Conservation (phyloP, 768 basidiomycete species). For the Thelephora aurantiotincta region DNA sequence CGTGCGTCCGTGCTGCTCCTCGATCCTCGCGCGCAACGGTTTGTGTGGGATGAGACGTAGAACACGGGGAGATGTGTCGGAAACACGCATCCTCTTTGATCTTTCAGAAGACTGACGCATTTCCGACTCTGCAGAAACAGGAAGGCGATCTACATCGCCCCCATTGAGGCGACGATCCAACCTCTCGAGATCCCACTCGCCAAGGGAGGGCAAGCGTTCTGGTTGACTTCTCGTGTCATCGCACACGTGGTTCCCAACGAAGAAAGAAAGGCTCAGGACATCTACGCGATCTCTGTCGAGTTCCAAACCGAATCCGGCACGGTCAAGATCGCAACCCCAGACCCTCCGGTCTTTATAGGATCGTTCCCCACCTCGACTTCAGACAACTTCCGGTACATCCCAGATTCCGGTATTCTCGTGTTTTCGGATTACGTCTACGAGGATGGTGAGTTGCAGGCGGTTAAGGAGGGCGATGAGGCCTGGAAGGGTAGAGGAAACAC, state of each 20-base stretch:
- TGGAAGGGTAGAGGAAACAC: slow-evolving; percentile 62
- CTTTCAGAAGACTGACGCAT: not conserved
- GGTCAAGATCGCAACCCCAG: slow-evolving; percentile 12
- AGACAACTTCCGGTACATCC: slow-evolving; percentile 56
- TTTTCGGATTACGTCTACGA: slow-evolving; percentile 79
- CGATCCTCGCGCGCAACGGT: no score
- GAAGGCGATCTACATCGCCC: slow-evolving; percentile 50
- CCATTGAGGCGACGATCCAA: slow-evolving; percentile 35
- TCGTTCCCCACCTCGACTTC: slow-evolving; percentile 55
- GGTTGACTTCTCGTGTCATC: slow-evolving; percentile 60
- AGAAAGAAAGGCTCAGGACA: slow-evolving; percentile 28
- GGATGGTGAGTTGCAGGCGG: slow-evolving; percentile 58
- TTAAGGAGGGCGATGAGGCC: slow-evolving; percentile 52
- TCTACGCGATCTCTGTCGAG: slow-evolving; percentile 44
- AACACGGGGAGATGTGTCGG: no score
- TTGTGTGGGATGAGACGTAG: no score
- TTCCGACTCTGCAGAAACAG: slow-evolving; percentile 34
- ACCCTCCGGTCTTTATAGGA: slow-evolving; percentile 36
- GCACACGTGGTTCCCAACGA: slow-evolving; percentile 50
- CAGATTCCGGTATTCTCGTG: slow-evolving; percentile 45
- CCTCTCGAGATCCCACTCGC: slow-evolving; percentile 46
- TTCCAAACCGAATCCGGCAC: slow-evolving; percentile 21
- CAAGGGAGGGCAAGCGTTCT: slow-evolving; percentile 65
- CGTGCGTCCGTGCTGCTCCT: no score
- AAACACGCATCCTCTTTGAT: not conserved